These are phyloP conservation scores for Yarrowia hollandica DNA, from an alignment of 805 yeast genomes.

Conservation along the genomic window DNA sequence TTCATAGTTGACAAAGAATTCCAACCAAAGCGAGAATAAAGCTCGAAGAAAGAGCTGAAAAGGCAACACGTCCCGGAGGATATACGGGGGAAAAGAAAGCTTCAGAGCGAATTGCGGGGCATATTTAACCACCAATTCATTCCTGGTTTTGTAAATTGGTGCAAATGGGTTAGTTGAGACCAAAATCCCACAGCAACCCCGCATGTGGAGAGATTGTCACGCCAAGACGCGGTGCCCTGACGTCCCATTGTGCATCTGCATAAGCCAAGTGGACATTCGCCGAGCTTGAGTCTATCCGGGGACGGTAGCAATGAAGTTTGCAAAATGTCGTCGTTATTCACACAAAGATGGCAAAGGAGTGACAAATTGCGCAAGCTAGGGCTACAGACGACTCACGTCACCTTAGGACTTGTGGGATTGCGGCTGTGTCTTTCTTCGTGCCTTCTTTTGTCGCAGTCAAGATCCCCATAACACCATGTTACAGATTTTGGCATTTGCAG, in stretches of 20 bases:
- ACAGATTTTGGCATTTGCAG: constrained; percentile 6
- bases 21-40: not conserved
- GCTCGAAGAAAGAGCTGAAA: constrained; percentile 1
- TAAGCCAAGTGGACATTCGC: constrained; percentile 10
- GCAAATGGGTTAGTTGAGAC: too few species aligned
- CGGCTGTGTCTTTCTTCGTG: not conserved
- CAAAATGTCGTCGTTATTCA: not conserved
- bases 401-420: not conserved
- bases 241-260: constrained; percentile 17
- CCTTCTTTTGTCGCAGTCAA: not conserved
- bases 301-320: constrained; percentile 7
- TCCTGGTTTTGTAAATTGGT: too few species aligned
- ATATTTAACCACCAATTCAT: too few species aligned
- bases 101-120: too few species aligned
- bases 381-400: not conserved
- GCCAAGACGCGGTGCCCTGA: constrained; percentile 22
- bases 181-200: too few species aligned
- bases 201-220: not conserved
- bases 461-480: not conserved
- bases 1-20: not conserved
- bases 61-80: constrained; percentile 10
- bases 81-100: too few species aligned
- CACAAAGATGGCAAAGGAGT: not conserved
- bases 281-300: not conserved
- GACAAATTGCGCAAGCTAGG: not conserved